phyloP scores from a whole-genome alignment of 257 asterid genomes.

The Galeopsis tetrahit region DNA sequence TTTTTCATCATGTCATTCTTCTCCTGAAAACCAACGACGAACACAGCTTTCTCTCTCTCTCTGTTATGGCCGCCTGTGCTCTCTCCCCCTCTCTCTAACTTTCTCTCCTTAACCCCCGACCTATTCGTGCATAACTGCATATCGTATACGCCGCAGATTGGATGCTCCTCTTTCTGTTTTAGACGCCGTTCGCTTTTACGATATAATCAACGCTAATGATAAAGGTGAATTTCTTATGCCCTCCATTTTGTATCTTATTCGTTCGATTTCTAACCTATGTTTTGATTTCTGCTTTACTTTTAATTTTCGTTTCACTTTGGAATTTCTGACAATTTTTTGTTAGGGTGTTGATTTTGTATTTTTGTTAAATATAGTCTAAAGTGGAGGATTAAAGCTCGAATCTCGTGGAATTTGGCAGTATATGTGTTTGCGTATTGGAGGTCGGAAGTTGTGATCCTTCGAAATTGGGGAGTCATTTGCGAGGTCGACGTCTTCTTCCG shows the following conservation, averaged over 20 bases:
- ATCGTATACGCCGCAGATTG: conserved; percentile 5
- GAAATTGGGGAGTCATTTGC: conserved; percentile 33
- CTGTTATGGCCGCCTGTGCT: conserved; percentile 69
- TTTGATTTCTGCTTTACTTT: conserved; percentile 25
- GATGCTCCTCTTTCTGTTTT: conserved; percentile 2
- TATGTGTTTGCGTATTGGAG: conserved; percentile 28
- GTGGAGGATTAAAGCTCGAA: conserved; percentile 40
- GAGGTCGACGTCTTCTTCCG: conserved; percentile 27
- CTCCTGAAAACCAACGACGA: conserved; percentile 37
- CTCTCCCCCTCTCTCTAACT: conserved; percentile 14
- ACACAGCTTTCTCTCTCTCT: conserved; percentile 40
- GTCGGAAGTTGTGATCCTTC: conserved; percentile 40
- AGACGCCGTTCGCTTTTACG: neutral
- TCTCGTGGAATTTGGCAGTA: conserved; percentile 36
- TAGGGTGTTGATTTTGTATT: conserved; percentile 29
- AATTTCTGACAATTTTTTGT: conserved; percentile 1
- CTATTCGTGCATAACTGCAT: conserved; percentile 3
- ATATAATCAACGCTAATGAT: conserved; percentile 20
- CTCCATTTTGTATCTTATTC: neutral
- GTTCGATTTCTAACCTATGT: conserved; percentile 8
- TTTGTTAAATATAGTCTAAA: conserved; percentile 24
- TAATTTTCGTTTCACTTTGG: conserved; percentile 1
- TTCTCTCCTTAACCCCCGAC: conserved; percentile 25
- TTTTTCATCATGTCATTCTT: conserved; percentile 19
- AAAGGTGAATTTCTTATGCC: conserved; percentile 43